Percentiles rank a stretch among this genome's conserved stretches.
phyloP scores from a whole-genome alignment of 1,284 basidiomycete genomes.

The Papiliotrema nemorosa region DNA sequence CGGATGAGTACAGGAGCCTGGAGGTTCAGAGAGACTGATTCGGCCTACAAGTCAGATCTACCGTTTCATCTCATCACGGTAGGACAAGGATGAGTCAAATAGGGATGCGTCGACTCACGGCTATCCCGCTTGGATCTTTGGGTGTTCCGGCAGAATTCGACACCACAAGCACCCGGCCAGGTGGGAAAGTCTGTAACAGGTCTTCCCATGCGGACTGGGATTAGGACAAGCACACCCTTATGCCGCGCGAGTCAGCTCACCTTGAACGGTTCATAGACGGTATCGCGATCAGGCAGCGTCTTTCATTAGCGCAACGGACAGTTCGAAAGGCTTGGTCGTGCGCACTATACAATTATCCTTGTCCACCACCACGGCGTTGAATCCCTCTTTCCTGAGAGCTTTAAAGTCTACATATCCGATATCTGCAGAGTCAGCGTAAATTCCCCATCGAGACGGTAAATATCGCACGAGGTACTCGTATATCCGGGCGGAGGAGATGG shows the following conservation, averaged over 20 bases:
- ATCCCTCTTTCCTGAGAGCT: constrained; percentile 71
- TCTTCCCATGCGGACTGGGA: constrained; percentile 70
- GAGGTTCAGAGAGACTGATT: constrained; percentile 74
- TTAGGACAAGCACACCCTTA: constrained; percentile 13
- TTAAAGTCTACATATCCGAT: constrained; percentile 82
- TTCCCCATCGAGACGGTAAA: background rate
- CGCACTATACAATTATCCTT: constrained; percentile 94
- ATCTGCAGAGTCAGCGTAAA: constrained; percentile 55
- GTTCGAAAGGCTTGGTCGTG: too few relatives aligned
- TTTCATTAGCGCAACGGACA: constrained; percentile 34
- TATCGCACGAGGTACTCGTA: constrained; percentile 66
- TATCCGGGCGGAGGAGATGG: constrained; percentile 65
- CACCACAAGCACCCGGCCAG: constrained; percentile 78
- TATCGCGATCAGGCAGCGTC: constrained; percentile 73
- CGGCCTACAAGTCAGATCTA: constrained; percentile 59
- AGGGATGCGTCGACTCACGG: constrained; percentile 54
- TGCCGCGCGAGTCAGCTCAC: constrained; percentile 47
- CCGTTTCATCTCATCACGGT: background rate
- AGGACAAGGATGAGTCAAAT: background rate
- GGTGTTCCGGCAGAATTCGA: constrained; percentile 87
- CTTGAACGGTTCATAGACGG: constrained; percentile 66
- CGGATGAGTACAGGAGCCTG: constrained; percentile 80
- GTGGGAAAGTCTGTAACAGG: constrained; percentile 69
- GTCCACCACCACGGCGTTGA: constrained; percentile 85
- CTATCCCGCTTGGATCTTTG: constrained; percentile 72